These are phyloP conservation scores for Dictyostelium firmibasis DNA, from an alignment of 78 protist genomes.

Conservation along the genomic window DNA sequence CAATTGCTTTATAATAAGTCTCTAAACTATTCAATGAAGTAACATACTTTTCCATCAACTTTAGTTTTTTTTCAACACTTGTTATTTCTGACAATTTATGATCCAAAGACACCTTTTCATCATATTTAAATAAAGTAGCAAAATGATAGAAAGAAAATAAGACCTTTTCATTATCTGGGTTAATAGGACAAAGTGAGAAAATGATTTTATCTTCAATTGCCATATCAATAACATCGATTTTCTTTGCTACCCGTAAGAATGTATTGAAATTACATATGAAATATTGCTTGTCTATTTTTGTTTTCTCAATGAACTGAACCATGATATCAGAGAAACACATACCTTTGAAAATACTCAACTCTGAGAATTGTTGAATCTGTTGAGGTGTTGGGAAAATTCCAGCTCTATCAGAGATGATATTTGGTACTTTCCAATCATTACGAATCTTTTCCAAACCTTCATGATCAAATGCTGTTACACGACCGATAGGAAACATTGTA, in stretches of 20 bases:
- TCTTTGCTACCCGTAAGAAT: neutral
- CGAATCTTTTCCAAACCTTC: neutral
- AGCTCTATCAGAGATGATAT: conserved; percentile 27
- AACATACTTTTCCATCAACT: too few relatives aligned
- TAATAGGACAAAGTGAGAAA: conserved; percentile 18
- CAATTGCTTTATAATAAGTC: too few relatives aligned
- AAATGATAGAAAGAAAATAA: too few relatives aligned
- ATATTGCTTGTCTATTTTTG: conserved; percentile 40
- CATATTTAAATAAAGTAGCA: too few relatives aligned
- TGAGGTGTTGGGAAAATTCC: conserved; percentile 1
- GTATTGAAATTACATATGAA: conserved; percentile 9
- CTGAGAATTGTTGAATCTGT: conserved; percentile 13
- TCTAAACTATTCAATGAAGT: too few relatives aligned
- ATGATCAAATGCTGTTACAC: neutral
- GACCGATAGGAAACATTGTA: conserved; percentile 17
- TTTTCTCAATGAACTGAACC: neutral
- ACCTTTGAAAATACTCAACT: too few relatives aligned
- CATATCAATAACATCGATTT: neutral
- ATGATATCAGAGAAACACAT: conserved; percentile 20
- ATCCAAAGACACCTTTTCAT: neutral
- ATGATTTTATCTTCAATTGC: neutral
- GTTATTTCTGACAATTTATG: too few relatives aligned
- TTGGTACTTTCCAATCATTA: too few relatives aligned
- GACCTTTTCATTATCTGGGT: neutral
- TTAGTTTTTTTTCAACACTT: too few relatives aligned